Conservation (phyloP, 1,284 basidiomycete species). For the Xerocomus nothofagi region DNA sequence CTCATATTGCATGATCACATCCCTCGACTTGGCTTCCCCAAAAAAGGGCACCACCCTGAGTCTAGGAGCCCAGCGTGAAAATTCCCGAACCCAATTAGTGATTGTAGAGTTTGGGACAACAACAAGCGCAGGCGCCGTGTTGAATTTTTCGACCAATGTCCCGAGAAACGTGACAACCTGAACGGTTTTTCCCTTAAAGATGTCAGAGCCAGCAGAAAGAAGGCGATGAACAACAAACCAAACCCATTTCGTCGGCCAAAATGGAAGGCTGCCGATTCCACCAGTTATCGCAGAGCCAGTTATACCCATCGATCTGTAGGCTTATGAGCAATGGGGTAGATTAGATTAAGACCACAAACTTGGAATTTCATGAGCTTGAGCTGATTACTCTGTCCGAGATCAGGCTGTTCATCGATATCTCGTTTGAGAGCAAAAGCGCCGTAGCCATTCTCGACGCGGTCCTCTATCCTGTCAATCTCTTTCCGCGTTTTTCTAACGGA, state of each 20-base stretch:
- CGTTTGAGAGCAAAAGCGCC: slow-evolving; percentile 46
- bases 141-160: slow-evolving; percentile 59
- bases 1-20: slow-evolving; percentile 83
- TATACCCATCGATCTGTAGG: slow-evolving; percentile 82
- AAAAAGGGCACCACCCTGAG: slow-evolving; percentile 82
- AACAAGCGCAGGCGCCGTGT: slow-evolving; percentile 79
- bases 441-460: slow-evolving; percentile 50
- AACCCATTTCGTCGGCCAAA: slow-evolving; percentile 97
- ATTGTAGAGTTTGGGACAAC: slow-evolving; percentile 95
- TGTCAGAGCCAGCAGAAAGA: slow-evolving; percentile 7
- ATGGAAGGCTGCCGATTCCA: slow-evolving; percentile 87
- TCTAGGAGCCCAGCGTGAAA: slow-evolving; percentile 87
- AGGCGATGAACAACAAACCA: slow-evolving; percentile 47
- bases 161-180: slow-evolving; percentile 89
- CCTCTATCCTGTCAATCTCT: slow-evolving; percentile 43
- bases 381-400: slow-evolving; percentile 61
- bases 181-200: slow-evolving; percentile 82
- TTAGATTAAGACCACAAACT: slow-evolving; percentile 38
- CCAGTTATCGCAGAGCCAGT: slow-evolving; percentile 92
- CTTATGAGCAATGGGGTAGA: slow-evolving; percentile 8
- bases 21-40: slow-evolving; percentile 76
- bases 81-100: slow-evolving; percentile 85
- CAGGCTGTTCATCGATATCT: slow-evolving; percentile 47
- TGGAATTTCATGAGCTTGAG: slow-evolving; percentile 86
- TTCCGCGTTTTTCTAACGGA: slow-evolving; percentile 51